Base-by-base conservation (phyloP, 2,329 filamentous ascomycete species). In the Aspergillus sp. region DNA sequence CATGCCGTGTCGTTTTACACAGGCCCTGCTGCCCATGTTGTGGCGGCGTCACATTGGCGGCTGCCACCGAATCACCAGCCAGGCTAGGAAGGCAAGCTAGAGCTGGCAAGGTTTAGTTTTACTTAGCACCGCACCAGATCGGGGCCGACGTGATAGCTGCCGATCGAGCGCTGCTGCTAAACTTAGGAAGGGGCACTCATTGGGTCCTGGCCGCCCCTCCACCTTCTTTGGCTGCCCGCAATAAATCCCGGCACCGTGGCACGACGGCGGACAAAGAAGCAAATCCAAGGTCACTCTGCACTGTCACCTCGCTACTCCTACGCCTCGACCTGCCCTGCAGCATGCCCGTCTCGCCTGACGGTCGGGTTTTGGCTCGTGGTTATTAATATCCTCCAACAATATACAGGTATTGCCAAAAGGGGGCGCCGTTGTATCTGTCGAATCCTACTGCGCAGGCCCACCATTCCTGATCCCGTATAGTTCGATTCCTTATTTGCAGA, bases 231-330 rank as follows among this genome's bases (percentile, higher is more conserved):
- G 26, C 12, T 24, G 24, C 16, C 14, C 33, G 26, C 12, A 13
- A 32, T n/a, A 10, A 22, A 22, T 22, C 19, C 19, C 19, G 10
- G 19, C 19, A 6, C 10, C 10, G 37, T 41, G 43, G 41, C 43
- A 44, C 37, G 42, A 41, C 42, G 19, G 19, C 29, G 36, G 16
- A 26, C 24, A 26, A 27, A 19, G 30, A 24, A 32, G 20, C 24
- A 32, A 34, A 35, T 40, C 36, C 31, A 43, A 41, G 36, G 45
- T 44, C 37, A 50, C 49, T 48, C 49, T 55, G 51, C 53, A 51
- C 46, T 56, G 53, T 49, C 25, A 56, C 53, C 51, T 22, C 10
- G 19, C 5, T 39, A 40, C 14, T 20, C 22, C 24, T 12, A 15
- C 15, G 16, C 15, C 5, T 28, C 26, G n/a, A n/a, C n/a, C n/a